Base-by-base conservation (phyloP, 2,329 filamentous ascomycete genomes). In the Sporothrix dimorphospora region DNA sequence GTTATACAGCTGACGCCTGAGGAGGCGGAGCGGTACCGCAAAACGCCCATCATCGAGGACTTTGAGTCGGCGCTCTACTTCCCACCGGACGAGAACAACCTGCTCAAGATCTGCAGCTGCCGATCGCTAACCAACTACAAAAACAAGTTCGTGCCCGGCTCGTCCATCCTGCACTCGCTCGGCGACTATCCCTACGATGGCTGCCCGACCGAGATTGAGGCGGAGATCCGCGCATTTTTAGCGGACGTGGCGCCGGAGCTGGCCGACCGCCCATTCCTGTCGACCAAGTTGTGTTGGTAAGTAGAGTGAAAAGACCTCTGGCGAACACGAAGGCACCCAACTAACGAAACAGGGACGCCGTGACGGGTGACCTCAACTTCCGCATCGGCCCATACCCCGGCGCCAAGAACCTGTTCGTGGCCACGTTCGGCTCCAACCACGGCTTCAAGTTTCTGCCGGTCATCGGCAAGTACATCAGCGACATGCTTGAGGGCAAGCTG, bases 381-480 rank as follows among this genome's bases (percentile, higher is more conserved):
- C 85, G 92, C 74, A 87, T 92, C 75, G 87, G 87, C 5, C 87
- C 88, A 0, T 85, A 90, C 75, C 72, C 84, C 0, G 82, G 81
- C 42, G 86, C 77, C 24, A 78, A 78, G 65, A 88, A 88, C 27
- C 80, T 92, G 0, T 91, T 87, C 75, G 76, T 92, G 1, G 90
- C 89, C 0, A 88, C 88, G 89, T n/a, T 88, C 14, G 90, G 90
- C 7, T 91, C 89, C 0, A 90, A 91, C 76, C 90, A 92, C 79
- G 86, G 88, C 19, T 91, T 85, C 83, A 91, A 92, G 79, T 91
- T 92, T 79, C 84, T 92, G 72, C 90, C 90, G 0, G 85, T 87
- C 2, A 85, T 91, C 34, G 89, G 90, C 4, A 87, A 86, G 75
- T 91, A 91, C 75, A 83, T 90, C 38, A 78, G 84, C n/a, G 84